A percentile compares a stretch with the other conserved stretches of the same genome.
Conservation (phyloP, 2,329 filamentous ascomycete genomes). For the Periconia sp. region DNA sequence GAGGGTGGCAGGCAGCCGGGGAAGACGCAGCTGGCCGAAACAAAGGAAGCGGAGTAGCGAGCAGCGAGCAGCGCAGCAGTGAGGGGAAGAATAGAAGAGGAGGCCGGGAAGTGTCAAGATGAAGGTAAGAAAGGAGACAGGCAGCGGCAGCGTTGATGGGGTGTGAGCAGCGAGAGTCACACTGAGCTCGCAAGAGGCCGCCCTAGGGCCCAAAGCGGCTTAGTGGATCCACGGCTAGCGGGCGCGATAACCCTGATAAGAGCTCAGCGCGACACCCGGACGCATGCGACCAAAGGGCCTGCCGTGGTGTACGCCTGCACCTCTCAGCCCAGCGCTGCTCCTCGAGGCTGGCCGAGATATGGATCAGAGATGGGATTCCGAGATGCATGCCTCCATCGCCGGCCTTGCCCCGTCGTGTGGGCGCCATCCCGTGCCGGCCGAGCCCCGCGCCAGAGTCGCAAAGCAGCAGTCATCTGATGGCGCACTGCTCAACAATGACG, state of each 20-base stretch:
- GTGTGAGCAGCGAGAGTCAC: slow-evolving; percentile 18
- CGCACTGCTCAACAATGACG: slow-evolving; percentile 23
- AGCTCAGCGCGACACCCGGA: neutral
- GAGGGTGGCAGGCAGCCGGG: slow-evolving; percentile 11
- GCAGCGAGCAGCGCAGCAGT: slow-evolving; percentile 4
- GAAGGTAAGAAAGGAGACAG: slow-evolving; percentile 3
- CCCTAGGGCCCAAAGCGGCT: slow-evolving; percentile 6
- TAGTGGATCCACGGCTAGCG: slow-evolving; percentile 12
- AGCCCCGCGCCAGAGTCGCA: slow-evolving; percentile 8
- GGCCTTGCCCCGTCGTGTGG: neutral
- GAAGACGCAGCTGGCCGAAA: slow-evolving; percentile 4
- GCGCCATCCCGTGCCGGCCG: slow-evolving; percentile 2
- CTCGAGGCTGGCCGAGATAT: too few relatives aligned
- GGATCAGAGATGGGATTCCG: too few relatives aligned
- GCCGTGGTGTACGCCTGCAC: too few relatives aligned
- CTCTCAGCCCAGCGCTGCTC: too few relatives aligned
- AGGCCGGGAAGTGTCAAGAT: slow-evolving; percentile 4
- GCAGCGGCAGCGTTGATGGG: neutral
- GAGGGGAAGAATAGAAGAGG: slow-evolving; percentile 1
- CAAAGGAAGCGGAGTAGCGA: neutral
- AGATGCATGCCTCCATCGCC: too few relatives aligned
- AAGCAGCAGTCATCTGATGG: slow-evolving; percentile 26
- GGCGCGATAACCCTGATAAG: neutral
- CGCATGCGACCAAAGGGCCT: too few relatives aligned
- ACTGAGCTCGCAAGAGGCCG: slow-evolving; percentile 3